A percentile compares a stretch with the other conserved stretches of the same genome.
Evolutionary conservation across 257 asterid species (phyloP).

Genomic region (Solanum sejunctum): DNA sequence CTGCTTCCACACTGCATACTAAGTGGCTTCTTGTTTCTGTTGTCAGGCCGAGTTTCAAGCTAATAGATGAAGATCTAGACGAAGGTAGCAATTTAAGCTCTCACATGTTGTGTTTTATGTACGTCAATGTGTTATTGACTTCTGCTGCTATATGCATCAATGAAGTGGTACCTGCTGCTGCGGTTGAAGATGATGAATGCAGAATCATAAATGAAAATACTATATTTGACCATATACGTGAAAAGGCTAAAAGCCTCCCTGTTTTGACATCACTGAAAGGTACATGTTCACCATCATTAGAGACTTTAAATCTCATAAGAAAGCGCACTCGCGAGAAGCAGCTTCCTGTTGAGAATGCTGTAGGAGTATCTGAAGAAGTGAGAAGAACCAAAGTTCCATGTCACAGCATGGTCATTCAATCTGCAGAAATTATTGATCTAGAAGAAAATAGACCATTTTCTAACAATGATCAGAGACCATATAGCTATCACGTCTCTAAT

Average conservation of each 20-base stretch:
- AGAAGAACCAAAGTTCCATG: conserved; percentile 12
- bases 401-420: conserved; percentile 7
- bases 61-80: conserved; percentile 58
- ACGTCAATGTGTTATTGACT: conserved; percentile 4
- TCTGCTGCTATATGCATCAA: conserved; percentile 1
- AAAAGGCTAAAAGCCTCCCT: conserved; percentile 71
- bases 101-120: conserved; percentile 6
- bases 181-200: conserved; percentile 63
- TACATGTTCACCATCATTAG: conserved; percentile 43
- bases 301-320: conserved; percentile 53
- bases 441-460: conserved; percentile 9
- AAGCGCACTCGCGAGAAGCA: conserved; percentile 75
- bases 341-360: conserved; percentile 28
- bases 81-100: conserved; percentile 30
- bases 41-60: conserved; percentile 83
- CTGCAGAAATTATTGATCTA: conserved; percentile 14
- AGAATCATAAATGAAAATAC: conserved; percentile 53
- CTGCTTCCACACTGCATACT: not conserved
- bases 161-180: conserved; percentile 29
- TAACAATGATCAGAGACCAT: conserved; percentile 9
- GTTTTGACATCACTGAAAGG: conserved; percentile 28
- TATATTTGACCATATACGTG: conserved; percentile 71
- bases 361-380: conserved; percentile 27
- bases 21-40: conserved; percentile 13
- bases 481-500: conserved; percentile 6